Evolutionary conservation across 129 eudicot genomes (phyloP).

Genomic region (Solidago caesia): DNA sequence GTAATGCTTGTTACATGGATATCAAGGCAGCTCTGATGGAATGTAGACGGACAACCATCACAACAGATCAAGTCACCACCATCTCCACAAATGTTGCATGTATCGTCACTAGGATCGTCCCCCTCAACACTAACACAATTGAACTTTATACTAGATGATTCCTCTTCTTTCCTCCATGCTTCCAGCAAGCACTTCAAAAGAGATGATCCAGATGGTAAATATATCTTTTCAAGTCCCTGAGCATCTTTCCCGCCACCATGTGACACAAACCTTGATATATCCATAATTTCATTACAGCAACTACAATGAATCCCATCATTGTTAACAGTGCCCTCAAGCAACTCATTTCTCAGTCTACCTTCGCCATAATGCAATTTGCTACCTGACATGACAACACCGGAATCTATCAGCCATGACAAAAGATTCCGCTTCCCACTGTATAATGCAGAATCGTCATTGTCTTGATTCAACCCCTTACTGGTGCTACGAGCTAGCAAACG

Average conservation of each 20-base stretch:
- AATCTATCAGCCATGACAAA: conserved; percentile 87
- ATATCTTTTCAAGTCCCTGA: conserved; percentile 39
- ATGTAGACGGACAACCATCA: conserved; percentile 97
- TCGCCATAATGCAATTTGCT: conserved; percentile 52
- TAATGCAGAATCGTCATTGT: conserved; percentile 41
- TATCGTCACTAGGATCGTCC: conserved; percentile 92
- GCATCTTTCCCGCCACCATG: conserved; percentile 52
- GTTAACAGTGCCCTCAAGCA: conserved; percentile 63
- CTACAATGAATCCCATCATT: conserved; percentile 72
- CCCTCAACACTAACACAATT: conserved; percentile 55
- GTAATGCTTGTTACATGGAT: conserved; percentile 48
- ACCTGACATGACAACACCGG: conserved; percentile 50
- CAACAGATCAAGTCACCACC: conserved; percentile 96
- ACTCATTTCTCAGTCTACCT: conserved; percentile 29
- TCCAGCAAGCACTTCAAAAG: conserved; percentile 54
- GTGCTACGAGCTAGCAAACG: conserved; percentile 68
- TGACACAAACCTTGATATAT: conserved; percentile 47
- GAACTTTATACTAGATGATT: conserved; percentile 37
- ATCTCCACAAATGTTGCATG: conserved; percentile 91
- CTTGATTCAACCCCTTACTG: conserved; percentile 37
- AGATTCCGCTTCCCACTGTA: conserved; percentile 58
- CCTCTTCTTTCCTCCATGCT: conserved; percentile 69
- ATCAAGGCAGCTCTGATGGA: conserved; percentile 73
- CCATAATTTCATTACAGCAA: conserved; percentile 52
- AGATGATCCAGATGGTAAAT: conserved; percentile 51